A percentile compares a stretch with the other conserved stretches of the same genome.
Conservation (phyloP, 139 green algal species). For the Chlorella sp. region DNA sequence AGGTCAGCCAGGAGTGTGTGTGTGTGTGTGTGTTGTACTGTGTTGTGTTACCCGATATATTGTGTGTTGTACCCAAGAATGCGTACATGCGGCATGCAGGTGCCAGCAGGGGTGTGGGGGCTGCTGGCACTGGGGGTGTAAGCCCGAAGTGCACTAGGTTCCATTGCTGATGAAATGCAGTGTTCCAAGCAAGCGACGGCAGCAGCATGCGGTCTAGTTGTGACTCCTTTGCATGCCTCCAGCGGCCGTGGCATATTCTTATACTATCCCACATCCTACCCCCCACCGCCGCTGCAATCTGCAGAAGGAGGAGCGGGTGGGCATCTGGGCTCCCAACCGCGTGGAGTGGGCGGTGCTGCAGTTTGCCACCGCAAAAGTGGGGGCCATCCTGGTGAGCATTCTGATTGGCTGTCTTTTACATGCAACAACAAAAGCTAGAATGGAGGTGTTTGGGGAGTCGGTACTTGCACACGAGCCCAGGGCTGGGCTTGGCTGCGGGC, state of each 20-base stretch:
- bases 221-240: too few relatives aligned
- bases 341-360: conserved; percentile 40
- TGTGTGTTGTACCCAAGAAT: not conserved
- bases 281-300: not conserved
- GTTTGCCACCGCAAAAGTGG: conserved; percentile 35
- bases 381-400: conserved; percentile 37
- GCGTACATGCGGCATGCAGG: too few relatives aligned
- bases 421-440: too few relatives aligned
- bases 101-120: too few relatives aligned
- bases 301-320: conserved; percentile 41
- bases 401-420: too few relatives aligned
- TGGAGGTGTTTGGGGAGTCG: not conserved
- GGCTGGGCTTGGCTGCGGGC: not conserved
- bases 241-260: too few relatives aligned
- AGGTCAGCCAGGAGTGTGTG: not conserved
- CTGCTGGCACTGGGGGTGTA: too few relatives aligned
- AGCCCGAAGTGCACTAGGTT: too few relatives aligned
- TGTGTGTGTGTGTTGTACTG: not conserved
- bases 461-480: too few relatives aligned
- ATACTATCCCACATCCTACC: not conserved
- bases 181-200: too few relatives aligned
- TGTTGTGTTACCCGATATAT: not conserved
- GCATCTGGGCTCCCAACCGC: conserved; percentile 44
- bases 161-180: too few relatives aligned
- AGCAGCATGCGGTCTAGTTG: too few relatives aligned